Percentiles rank a stretch among this genome's conserved stretches.
Conservation (phyloP, 129 eudicot genomes). For the Kitagawia praeruptora region DNA sequence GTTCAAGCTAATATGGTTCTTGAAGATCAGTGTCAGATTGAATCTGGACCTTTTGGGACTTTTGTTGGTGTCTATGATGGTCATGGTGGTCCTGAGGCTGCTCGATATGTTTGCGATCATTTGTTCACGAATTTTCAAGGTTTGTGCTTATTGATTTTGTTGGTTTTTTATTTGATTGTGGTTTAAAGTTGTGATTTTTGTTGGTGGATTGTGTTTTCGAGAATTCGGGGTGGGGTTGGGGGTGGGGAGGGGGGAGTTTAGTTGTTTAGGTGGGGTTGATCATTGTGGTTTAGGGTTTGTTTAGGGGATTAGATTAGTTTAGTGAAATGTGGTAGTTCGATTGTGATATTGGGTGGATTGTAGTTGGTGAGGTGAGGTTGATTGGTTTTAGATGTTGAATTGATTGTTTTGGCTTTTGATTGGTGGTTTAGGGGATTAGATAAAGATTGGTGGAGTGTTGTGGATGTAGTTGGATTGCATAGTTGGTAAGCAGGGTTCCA, state of each 20-base stretch:
- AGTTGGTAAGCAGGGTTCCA: not conserved
- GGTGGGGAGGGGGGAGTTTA: not conserved
- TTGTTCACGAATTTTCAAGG: conserved; percentile 50
- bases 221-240: not conserved
- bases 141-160: conserved; percentile 9
- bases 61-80: conserved; percentile 84
- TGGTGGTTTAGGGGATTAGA: not conserved
- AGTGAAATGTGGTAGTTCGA: not conserved
- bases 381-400: not conserved
- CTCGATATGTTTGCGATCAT: conserved; percentile 54
- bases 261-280: not conserved
- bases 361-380: not conserved
- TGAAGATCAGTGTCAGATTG: conserved; percentile 74
- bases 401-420: not conserved
- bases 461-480: not conserved
- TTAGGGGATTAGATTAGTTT: not conserved
- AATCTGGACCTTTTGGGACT: conserved; percentile 55
- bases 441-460: not conserved
- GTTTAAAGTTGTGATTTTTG: conserved; percentile 5
- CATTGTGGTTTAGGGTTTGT: not conserved
- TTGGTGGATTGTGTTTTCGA: not conserved
- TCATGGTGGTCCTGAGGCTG: conserved; percentile 62
- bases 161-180: not conserved
- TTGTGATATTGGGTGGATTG: not conserved
- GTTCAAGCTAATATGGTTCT: conserved; percentile 62